phyloP scores from a whole-genome alignment of 2,329 filamentous ascomycete genomes.

The Ophiosphaerella korrae region DNA sequence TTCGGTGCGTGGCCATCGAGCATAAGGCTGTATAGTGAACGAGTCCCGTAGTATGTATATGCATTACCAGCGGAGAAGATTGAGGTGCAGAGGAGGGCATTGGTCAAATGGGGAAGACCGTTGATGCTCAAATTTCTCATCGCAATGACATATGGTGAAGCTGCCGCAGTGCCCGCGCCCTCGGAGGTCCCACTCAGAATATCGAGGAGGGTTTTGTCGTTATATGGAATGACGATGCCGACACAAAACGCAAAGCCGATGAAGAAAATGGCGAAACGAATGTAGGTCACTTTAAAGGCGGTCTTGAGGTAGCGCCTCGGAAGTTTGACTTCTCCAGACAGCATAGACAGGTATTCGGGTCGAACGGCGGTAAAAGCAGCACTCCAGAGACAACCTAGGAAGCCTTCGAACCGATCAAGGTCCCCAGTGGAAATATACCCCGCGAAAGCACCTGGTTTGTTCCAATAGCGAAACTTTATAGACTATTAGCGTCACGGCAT shows the following conservation, averaged over 20 bases:
- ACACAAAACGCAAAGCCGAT: slow-evolving; percentile 52
- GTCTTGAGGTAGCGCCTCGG: slow-evolving; percentile 53
- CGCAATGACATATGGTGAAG: slow-evolving; percentile 68
- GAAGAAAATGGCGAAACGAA: slow-evolving; percentile 54
- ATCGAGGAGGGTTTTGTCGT: slow-evolving; percentile 73
- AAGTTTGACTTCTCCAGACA: slow-evolving; percentile 53
- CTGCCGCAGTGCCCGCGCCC: slow-evolving; percentile 52
- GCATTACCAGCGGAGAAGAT: slow-evolving; percentile 63
- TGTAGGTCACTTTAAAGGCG: slow-evolving; percentile 56
- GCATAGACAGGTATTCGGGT: slow-evolving; percentile 57
- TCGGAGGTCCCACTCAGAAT: slow-evolving; percentile 56
- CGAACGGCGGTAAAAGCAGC: slow-evolving; percentile 55
- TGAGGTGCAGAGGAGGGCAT: slow-evolving; percentile 60
- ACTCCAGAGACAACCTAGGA: slow-evolving; percentile 47
- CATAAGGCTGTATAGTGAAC: slow-evolving; percentile 59
- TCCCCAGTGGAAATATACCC: slow-evolving; percentile 29
- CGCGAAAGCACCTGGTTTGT: slow-evolving; percentile 37
- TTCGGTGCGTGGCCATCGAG: slow-evolving; percentile 59
- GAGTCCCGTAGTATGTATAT: slow-evolving; percentile 60
- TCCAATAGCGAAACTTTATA: slow-evolving; percentile 48
- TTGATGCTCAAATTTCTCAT: slow-evolving; percentile 60
- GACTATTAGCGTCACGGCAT: slow-evolving; percentile 49
- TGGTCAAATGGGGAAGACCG: slow-evolving; percentile 63
- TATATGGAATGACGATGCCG: slow-evolving; percentile 61
- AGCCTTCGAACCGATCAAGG: slow-evolving; percentile 43